These are phyloP conservation scores for Rehmannia glutinosa DNA, from an alignment of 257 asterid species.

Conservation along the genomic window DNA sequence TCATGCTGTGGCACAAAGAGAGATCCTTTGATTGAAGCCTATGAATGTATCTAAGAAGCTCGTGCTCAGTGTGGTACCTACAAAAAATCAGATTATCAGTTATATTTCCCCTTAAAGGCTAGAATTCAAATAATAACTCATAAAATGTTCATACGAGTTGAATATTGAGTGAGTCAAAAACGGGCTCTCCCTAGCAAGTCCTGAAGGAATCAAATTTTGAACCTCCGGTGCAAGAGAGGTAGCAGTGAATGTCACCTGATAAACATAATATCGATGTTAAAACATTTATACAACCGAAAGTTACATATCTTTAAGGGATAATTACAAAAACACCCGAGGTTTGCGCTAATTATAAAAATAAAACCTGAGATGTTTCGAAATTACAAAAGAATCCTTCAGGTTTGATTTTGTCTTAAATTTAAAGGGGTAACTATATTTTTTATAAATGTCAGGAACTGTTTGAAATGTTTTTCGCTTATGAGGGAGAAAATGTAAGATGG, in stretches of 20 bases:
- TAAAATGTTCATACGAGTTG: constrained; percentile 57
- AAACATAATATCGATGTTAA: constrained; percentile 2
- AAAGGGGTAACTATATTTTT: too few relatives aligned
- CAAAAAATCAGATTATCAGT: constrained; percentile 18
- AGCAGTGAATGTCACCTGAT: constrained; percentile 65
- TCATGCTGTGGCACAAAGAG: constrained; percentile 90
- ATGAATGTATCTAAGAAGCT: constrained; percentile 74
- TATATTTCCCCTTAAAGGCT: constrained; percentile 12
- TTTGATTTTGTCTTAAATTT: too few relatives aligned
- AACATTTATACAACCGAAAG: background rate
- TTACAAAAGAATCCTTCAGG: too few relatives aligned
- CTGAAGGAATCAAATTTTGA: constrained; percentile 56
- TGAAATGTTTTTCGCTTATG: too few relatives aligned
- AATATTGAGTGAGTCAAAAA: constrained; percentile 72
- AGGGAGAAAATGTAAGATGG: too few relatives aligned
- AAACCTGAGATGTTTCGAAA: too few relatives aligned
- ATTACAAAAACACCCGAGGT: too few relatives aligned
- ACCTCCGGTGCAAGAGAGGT: constrained; percentile 80
- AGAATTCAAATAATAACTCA: constrained; percentile 2
- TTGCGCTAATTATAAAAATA: too few relatives aligned
- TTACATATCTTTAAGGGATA: too few relatives aligned
- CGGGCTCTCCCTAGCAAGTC: constrained; percentile 67
- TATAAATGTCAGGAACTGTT: too few relatives aligned
- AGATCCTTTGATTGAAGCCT: constrained; percentile 79
- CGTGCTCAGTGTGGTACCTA: constrained; percentile 91